Conservation (phyloP, 352 stramenopile species). For the Pythium scleroteichum region DNA sequence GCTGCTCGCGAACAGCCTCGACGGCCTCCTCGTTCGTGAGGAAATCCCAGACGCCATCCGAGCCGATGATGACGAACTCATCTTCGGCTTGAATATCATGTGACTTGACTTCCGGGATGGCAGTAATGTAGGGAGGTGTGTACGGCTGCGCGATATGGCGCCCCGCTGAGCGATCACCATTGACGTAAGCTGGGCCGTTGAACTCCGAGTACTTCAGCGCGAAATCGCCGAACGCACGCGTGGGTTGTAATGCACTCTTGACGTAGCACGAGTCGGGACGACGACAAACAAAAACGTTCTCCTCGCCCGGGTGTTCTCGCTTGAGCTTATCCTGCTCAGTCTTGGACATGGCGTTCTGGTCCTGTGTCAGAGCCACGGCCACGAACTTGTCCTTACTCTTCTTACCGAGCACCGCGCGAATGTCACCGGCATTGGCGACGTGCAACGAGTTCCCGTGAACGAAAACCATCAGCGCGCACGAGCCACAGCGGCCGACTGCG, state of each 20-base stretch:
- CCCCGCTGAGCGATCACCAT: conserved; percentile 80
- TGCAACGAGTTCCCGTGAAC: conserved; percentile 76
- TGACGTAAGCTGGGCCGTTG: conserved; percentile 81
- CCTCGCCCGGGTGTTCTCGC: conserved; percentile 85
- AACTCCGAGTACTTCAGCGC: conserved; percentile 94
- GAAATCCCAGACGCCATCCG: conserved; percentile 98
- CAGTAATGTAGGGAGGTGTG: conserved; percentile 93
- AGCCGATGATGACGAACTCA: conserved; percentile 97
- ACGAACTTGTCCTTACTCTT: conserved; percentile 36
- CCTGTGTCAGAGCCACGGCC: conserved; percentile 82
- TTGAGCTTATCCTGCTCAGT: conserved; percentile 85
- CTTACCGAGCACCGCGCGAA: conserved; percentile 76
- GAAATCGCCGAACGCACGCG: conserved; percentile 90
- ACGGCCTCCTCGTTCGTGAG: conserved; percentile 95
- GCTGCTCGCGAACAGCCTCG: conserved; percentile 83
- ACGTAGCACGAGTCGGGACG: conserved; percentile 93
- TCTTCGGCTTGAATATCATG: conserved; percentile 72
- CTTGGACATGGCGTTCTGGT: conserved; percentile 92
- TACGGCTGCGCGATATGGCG: conserved; percentile 89
- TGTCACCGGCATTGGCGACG: conserved; percentile 89
- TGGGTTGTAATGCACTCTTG: conserved; percentile 90
- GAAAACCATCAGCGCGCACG: conserved; percentile 84
- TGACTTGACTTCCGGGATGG: conserved; percentile 77
- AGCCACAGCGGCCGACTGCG: conserved; percentile 83
- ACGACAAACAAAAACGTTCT: conserved; percentile 91